Evolutionary conservation across 257 asterid species (phyloP).

Genomic region (Perilla frutescens): DNA sequence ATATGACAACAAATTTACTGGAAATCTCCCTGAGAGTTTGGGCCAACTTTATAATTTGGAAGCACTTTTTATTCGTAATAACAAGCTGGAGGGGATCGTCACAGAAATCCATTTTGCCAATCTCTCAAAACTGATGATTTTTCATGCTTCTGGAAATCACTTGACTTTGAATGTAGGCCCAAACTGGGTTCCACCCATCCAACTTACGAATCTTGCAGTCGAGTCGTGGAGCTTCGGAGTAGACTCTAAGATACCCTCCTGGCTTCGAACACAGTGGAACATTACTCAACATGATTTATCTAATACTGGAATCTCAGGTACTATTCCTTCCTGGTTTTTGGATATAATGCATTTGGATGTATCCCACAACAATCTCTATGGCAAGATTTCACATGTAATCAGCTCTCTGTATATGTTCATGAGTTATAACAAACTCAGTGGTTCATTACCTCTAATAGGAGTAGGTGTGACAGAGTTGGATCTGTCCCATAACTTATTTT

Average conservation of each 20-base stretch:
- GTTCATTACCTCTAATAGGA: background rate
- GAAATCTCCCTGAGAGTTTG: background rate
- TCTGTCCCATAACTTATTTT: too few species aligned
- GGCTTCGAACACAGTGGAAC: background rate
- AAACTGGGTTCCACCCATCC: background rate
- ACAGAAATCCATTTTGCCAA: background rate
- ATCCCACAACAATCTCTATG: background rate
- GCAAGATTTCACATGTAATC: background rate
- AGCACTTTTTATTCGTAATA: background rate
- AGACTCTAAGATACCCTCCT: background rate
- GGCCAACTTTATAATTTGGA: background rate
- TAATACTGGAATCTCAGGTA: background rate
- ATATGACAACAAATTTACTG: background rate
- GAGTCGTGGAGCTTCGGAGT: background rate
- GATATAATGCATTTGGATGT: background rate
- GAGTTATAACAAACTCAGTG: background rate
- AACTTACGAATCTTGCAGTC: background rate
- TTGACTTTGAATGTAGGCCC: background rate
- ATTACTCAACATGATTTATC: background rate
- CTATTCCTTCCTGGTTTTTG: background rate
- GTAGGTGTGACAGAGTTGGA: too few species aligned
- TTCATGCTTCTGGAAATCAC: background rate
- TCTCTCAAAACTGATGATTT: background rate
- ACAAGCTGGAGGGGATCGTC: slow-evolving; percentile 8
- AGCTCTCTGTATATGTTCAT: background rate